Conservation (phyloP, 1,284 basidiomycete genomes). For the Pholiota adiposa region DNA sequence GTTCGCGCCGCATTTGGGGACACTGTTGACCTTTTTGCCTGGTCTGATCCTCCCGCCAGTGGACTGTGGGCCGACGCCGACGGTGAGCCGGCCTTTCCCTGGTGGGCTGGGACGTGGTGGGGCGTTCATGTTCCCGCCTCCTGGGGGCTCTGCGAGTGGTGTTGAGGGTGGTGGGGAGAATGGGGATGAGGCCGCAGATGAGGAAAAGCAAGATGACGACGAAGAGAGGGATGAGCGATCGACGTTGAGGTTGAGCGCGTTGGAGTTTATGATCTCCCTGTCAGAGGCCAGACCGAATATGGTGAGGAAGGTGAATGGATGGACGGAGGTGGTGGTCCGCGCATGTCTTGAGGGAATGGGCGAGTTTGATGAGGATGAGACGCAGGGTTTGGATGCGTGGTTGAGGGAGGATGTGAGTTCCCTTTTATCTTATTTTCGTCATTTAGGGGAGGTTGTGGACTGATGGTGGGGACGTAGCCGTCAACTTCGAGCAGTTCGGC, state of each 20-base stretch:
- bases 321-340: slow-evolving; percentile 68
- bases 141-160: slow-evolving; percentile 41
- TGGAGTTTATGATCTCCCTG: slow-evolving; percentile 80
- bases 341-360: slow-evolving; percentile 83
- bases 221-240: slow-evolving; percentile 46
- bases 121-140: slow-evolving; percentile 62
- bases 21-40: slow-evolving; percentile 68
- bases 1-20: slow-evolving; percentile 68
- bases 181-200: slow-evolving; percentile 13
- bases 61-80: slow-evolving; percentile 77
- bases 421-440: neutral
- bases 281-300: slow-evolving; percentile 69
- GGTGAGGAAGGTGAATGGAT: slow-evolving; percentile 65
- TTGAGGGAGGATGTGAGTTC: slow-evolving; percentile 70
- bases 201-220: slow-evolving; percentile 9
- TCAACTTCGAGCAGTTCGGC: slow-evolving; percentile 58
- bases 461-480: slow-evolving; percentile 45
- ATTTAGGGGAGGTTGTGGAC: neutral
- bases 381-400: slow-evolving; percentile 57
- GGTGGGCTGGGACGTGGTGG: slow-evolving; percentile 27
- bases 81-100: slow-evolving; percentile 68
- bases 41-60: slow-evolving; percentile 63
- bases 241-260: slow-evolving; percentile 62
- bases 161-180: slow-evolving; percentile 41
- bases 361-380: slow-evolving; percentile 61